Conservation (phyloP, 768 basidiomycete genomes). For the Asterophora lycoperdoides region DNA sequence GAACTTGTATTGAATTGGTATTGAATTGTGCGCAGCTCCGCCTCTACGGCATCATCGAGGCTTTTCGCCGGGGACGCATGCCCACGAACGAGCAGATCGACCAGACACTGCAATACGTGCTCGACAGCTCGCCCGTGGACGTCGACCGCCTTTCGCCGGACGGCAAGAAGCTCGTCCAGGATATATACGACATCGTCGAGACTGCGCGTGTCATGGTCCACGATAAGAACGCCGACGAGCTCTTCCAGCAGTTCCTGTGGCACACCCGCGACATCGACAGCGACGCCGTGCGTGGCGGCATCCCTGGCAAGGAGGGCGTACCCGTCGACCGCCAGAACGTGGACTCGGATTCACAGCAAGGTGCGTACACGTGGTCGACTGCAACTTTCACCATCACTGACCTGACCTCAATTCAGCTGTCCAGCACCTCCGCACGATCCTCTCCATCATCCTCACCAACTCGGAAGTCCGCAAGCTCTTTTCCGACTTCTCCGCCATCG, state of each 20-base stretch:
- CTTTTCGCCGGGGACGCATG: constrained; percentile 73
- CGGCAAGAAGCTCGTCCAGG: constrained; percentile 71
- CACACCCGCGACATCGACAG: constrained; percentile 55
- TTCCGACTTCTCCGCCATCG: constrained; percentile 70
- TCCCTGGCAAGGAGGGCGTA: constrained; percentile 23
- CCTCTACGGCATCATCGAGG: constrained; percentile 77
- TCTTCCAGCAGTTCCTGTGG: constrained; percentile 90
- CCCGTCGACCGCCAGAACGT: constrained; percentile 55
- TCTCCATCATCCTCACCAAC: constrained; percentile 87
- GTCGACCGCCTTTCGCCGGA: constrained; percentile 66
- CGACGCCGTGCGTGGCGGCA: constrained; percentile 3
- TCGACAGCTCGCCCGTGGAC: constrained; percentile 55
- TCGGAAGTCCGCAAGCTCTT: constrained; percentile 88
- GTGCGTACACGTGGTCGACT: constrained; percentile 28
- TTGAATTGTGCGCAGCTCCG: constrained; percentile 51
- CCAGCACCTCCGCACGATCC: constrained; percentile 82
- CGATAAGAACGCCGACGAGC: constrained; percentile 86
- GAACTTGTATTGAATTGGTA: too few relatives aligned
- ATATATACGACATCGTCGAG: constrained; percentile 74
- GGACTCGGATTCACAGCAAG: constrained; percentile 57
- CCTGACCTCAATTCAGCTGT: constrained; percentile 44
- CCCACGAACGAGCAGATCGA: constrained; percentile 83
- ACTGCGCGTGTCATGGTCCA: constrained; percentile 68
- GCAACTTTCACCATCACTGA: too few relatives aligned
- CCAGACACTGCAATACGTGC: constrained; percentile 61